These are phyloP conservation scores for Podila epicladia DNA, from an alignment of 192 early-diverging fungal genomes.

Conservation along the genomic window DNA sequence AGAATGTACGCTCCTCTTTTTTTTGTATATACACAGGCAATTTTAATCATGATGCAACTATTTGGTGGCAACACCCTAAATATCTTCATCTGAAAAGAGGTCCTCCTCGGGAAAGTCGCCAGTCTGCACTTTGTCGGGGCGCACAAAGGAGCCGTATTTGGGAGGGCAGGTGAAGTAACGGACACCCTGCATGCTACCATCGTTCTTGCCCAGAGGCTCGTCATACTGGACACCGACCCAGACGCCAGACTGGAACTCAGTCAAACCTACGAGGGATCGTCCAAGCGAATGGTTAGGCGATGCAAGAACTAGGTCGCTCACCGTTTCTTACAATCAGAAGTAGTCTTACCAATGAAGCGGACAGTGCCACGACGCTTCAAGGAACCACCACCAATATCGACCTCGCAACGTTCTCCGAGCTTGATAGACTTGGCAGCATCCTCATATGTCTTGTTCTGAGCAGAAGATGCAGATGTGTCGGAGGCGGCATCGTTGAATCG, in stretches of 20 bases:
- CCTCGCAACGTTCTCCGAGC: constrained; percentile 86
- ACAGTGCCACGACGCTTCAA: constrained; percentile 70
- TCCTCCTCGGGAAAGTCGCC: constrained; percentile 97
- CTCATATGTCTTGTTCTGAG: constrained; percentile 60
- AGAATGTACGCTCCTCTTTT: too few species aligned
- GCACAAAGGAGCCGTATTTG: constrained; percentile 88
- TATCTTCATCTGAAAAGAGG: constrained; percentile 75
- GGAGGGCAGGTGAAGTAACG: constrained; percentile 80
- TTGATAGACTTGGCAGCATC: constrained; percentile 73
- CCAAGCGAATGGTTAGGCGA: neutral
- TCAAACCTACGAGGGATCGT: constrained; percentile 48
- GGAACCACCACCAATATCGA: constrained; percentile 65
- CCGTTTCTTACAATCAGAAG: too few species aligned
- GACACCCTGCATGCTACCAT: constrained; percentile 84
- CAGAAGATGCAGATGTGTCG: constrained; percentile 40
- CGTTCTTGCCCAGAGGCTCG: constrained; percentile 95
- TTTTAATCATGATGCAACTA: constrained; percentile 4
- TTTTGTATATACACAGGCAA: too few species aligned
- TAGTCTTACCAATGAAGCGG: constrained; percentile 70
- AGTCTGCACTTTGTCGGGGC: constrained; percentile 87
- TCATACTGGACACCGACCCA: constrained; percentile 98
- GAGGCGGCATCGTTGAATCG: constrained; percentile 75
- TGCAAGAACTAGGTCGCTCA: too few species aligned
- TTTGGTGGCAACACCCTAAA: constrained; percentile 56
- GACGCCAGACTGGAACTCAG: constrained; percentile 83